These are phyloP conservation scores for Mollisia scopiformis DNA, from an alignment of 2,329 filamentous ascomycete species.

Conservation along the genomic window DNA sequence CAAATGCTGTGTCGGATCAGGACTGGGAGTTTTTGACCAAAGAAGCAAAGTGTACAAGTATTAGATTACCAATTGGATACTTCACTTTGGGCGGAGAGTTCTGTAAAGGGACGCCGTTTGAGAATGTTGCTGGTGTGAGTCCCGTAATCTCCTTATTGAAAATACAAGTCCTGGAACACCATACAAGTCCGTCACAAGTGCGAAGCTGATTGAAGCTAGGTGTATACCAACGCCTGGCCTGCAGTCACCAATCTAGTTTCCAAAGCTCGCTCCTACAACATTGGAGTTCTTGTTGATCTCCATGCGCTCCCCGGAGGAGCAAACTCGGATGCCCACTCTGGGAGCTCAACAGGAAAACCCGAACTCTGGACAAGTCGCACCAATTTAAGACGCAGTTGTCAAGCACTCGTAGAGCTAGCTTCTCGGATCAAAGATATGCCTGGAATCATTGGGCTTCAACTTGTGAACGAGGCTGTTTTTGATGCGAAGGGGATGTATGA, in stretches of 20 bases:
- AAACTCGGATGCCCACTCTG: slow-evolving; percentile 57
- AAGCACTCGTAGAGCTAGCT: slow-evolving; percentile 53
- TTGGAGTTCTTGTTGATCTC: slow-evolving; percentile 60
- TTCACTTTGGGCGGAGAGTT: slow-evolving; percentile 56
- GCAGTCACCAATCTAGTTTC: slow-evolving; percentile 50
- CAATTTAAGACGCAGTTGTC: slow-evolving; percentile 49
- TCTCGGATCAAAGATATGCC: slow-evolving; percentile 42
- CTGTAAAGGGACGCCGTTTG: slow-evolving; percentile 54
- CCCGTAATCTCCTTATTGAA: not conserved
- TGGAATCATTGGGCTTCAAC: slow-evolving; percentile 57
- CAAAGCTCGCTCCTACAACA: slow-evolving; percentile 48
- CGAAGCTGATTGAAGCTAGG: not conserved
- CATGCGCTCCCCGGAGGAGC: slow-evolving; percentile 62
- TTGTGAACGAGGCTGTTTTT: slow-evolving; percentile 58
- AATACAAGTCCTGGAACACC: not conserved
- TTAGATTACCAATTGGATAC: slow-evolving; percentile 63
- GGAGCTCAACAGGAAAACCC: slow-evolving; percentile 53
- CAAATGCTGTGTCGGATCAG: slow-evolving; percentile 48
- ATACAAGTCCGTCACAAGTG: not conserved
- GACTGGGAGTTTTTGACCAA: slow-evolving; percentile 56
- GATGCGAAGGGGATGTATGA: slow-evolving; percentile 55
- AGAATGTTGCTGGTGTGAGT: slow-evolving; percentile 43
- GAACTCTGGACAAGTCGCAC: slow-evolving; percentile 51
- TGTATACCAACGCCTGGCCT: slow-evolving; percentile 55
- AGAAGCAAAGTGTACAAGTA: slow-evolving; percentile 55